Percentiles rank a stretch among this genome's conserved stretches.
phyloP scores from a whole-genome alignment of 768 basidiomycete species.

The Dictyophora rubrovolvata region DNA sequence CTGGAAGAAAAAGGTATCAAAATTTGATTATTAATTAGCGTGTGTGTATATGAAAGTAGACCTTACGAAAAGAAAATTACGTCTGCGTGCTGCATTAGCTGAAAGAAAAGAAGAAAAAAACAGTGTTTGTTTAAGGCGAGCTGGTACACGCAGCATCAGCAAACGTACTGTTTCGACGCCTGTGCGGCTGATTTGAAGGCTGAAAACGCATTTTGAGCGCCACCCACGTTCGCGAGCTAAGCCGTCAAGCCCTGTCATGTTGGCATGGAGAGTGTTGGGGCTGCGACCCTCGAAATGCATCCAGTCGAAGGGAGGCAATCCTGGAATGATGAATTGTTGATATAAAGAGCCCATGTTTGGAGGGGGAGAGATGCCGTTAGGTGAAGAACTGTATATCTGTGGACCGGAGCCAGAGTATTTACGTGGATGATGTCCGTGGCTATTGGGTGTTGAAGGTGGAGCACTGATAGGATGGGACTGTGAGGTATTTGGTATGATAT shows the following conservation, averaged over 20 bases:
- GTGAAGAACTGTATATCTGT: constrained; percentile 22
- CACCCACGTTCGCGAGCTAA: constrained; percentile 76
- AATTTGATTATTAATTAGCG: background rate
- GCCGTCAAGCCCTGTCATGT: constrained; percentile 71
- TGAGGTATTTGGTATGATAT: constrained; percentile 25
- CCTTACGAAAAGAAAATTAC: constrained; percentile 54
- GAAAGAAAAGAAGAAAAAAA: constrained; percentile 9
- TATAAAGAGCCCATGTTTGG: constrained; percentile 16
- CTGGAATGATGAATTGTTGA: constrained; percentile 31
- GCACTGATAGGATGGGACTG: constrained; percentile 14
- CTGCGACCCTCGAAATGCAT: constrained; percentile 77
- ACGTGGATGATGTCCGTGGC: constrained; percentile 19
- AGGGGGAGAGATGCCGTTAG: constrained; percentile 22
- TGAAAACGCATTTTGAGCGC: constrained; percentile 74
- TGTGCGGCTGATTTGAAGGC: constrained; percentile 69
- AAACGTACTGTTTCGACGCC: constrained; percentile 66
- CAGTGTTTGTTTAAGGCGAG: background rate
- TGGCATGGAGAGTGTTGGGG: constrained; percentile 68
- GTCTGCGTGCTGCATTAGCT: constrained; percentile 79
- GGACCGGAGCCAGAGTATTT: constrained; percentile 14
- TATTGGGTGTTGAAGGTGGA: constrained; percentile 22
- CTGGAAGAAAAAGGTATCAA: constrained; percentile 19
- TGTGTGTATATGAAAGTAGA: too few species aligned
- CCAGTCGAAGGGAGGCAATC: constrained; percentile 78
- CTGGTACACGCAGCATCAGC: constrained; percentile 5